phyloP scores from a whole-genome alignment of 1,284 basidiomycete genomes.

The Ceratobasidium sp. region DNA sequence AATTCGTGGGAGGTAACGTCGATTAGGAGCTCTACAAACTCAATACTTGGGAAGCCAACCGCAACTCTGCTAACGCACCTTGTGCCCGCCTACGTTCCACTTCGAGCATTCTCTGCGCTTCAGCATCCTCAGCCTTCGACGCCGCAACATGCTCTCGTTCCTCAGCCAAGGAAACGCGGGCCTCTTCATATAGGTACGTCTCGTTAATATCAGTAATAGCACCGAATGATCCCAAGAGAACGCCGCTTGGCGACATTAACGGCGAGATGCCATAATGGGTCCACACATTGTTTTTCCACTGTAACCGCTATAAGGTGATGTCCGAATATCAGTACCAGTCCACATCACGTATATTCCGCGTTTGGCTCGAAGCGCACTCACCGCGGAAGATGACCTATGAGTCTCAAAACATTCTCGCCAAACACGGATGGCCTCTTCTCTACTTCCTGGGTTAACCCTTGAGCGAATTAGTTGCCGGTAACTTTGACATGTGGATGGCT shows the following conservation, averaged over 20 bases:
- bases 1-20: conserved; percentile 47
- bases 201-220: conserved; percentile 44
- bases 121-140: conserved; percentile 43
- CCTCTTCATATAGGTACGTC: conserved; percentile 44
- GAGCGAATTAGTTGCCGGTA: not conserved
- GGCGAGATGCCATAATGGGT: conserved; percentile 23
- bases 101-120: conserved; percentile 36
- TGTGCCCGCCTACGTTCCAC: conserved; percentile 45
- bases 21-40: conserved; percentile 43
- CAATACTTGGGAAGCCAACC: not conserved
- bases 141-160: conserved; percentile 45
- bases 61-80: conserved; percentile 36
- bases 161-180: conserved; percentile 44
- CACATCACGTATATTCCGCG: not conserved
- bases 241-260: conserved; percentile 8
- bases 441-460: conserved; percentile 17
- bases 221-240: conserved; percentile 19
- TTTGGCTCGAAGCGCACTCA: not conserved
- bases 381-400: not conserved
- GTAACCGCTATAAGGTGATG: conserved; percentile 5
- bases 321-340: not conserved
- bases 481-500: not conserved
- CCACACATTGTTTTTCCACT: conserved; percentile 27
- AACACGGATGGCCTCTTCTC: conserved; percentile 4
- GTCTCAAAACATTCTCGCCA: conserved; percentile 27